These are phyloP conservation scores for Suhomyces terraborum DNA, from an alignment of 1,139 yeast species.

Conservation along the genomic window DNA sequence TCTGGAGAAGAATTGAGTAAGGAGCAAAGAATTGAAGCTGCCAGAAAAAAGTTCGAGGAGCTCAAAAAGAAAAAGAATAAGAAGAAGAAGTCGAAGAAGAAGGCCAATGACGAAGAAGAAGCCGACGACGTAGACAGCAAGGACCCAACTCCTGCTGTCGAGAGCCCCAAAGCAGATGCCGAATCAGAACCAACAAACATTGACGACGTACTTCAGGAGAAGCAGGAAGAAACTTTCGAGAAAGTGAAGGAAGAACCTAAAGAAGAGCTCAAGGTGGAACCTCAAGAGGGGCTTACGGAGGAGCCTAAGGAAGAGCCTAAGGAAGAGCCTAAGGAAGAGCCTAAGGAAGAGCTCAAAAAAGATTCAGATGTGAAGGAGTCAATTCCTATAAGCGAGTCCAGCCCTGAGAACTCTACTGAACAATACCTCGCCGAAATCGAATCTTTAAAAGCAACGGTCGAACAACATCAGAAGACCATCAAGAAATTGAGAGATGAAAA, in stretches of 20 bases:
- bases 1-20: slow-evolving; percentile 36
- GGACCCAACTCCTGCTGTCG: slow-evolving; percentile 12
- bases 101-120: slow-evolving; percentile 13
- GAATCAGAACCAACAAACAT: background rate
- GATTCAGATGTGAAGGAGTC: background rate
- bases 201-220: background rate
- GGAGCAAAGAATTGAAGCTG: slow-evolving; percentile 64
- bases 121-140: slow-evolving; percentile 11
- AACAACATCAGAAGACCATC: slow-evolving; percentile 39
- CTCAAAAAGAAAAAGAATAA: slow-evolving; percentile 62
- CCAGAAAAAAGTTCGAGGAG: slow-evolving; percentile 64
- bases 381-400: background rate
- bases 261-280: slow-evolving; percentile 4
- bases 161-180: slow-evolving; percentile 1
- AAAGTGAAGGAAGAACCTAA: slow-evolving; percentile 7
- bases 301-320: background rate
- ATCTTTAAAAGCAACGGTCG: slow-evolving; percentile 21
- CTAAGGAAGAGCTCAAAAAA: slow-evolving; percentile 3
- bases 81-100: slow-evolving; percentile 22
- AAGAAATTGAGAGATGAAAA: slow-evolving; percentile 45
- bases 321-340: slow-evolving; percentile 9
- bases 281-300: background rate
- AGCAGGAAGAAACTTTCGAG: background rate
- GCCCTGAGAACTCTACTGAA: background rate
- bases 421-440: slow-evolving; percentile 13